These are phyloP conservation scores for Dryas integrifolia DNA, from an alignment of 331 rosid species.

Conservation along the genomic window DNA sequence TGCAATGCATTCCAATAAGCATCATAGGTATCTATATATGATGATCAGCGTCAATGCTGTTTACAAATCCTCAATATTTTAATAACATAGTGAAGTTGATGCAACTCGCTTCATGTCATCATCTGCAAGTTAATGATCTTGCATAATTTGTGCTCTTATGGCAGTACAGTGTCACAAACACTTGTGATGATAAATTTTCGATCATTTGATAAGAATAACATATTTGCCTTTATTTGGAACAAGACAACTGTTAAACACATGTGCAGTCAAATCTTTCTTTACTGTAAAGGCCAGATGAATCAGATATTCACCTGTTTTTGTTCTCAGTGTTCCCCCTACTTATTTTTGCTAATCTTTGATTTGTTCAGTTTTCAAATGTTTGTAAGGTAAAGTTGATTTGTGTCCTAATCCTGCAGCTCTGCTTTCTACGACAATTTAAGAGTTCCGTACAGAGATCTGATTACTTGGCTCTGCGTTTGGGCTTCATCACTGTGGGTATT, in stretches of 20 bases:
- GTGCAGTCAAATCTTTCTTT: neutral
- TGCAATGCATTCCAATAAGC: no score
- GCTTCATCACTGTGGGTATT: conserved; percentile 75
- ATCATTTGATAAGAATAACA: no score
- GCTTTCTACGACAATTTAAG: conserved; percentile 84
- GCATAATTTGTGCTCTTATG: neutral
- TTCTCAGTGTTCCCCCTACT: neutral
- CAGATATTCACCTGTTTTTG: neutral
- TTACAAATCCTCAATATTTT: neutral
- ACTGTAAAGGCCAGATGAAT: neutral
- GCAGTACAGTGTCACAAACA: neutral
- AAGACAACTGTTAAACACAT: neutral
- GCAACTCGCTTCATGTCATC: neutral
- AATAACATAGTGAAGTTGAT: no score
- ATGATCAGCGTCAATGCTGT: neutral
- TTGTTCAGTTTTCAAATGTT: conserved; percentile 4
- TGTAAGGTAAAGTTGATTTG: conserved; percentile 18
- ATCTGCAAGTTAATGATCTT: neutral
- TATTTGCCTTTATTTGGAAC: neutral
- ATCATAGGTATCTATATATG: neutral
- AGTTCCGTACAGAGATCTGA: conserved; percentile 80
- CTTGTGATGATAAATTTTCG: no score
- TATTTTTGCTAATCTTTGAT: neutral
- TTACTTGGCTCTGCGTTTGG: conserved; percentile 90
- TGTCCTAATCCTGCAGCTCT: conserved; percentile 63